These are phyloP conservation scores for Cucurbitaria berberidis DNA, from an alignment of 2,329 filamentous ascomycete species.

Conservation along the genomic window DNA sequence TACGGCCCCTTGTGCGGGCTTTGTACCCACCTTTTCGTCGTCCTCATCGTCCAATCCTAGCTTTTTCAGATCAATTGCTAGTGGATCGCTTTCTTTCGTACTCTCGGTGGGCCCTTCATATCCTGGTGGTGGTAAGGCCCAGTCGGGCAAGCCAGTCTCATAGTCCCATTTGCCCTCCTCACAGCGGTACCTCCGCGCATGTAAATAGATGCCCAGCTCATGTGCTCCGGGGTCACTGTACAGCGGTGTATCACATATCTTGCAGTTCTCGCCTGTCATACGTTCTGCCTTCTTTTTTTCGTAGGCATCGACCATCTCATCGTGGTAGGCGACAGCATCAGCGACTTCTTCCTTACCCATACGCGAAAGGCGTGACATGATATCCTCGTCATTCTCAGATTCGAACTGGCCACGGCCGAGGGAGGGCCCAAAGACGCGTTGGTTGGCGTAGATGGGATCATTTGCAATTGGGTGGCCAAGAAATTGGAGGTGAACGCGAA, in stretches of 20 bases:
- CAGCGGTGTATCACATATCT: conserved; percentile 81
- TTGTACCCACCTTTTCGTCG: not conserved
- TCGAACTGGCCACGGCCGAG: conserved; percentile 73
- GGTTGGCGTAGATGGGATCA: conserved; percentile 96
- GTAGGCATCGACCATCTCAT: conserved; percentile 90
- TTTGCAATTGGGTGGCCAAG: conserved; percentile 95
- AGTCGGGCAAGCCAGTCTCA: conserved; percentile 79
- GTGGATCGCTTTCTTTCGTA: conserved; percentile 55
- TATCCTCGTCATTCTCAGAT: conserved; percentile 81
- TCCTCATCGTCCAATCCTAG: conserved; percentile 45
- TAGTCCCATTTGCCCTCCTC: conserved; percentile 85
- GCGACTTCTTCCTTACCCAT: conserved; percentile 97
- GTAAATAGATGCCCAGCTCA: conserved; percentile 91
- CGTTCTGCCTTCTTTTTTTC: conserved; percentile 91
- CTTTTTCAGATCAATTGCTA: conserved; percentile 53
- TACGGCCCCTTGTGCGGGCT: not conserved
- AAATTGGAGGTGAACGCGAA: conserved; percentile 93
- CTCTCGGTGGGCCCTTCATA: conserved; percentile 73
- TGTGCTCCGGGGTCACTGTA: conserved; percentile 92
- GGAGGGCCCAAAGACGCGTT: conserved; percentile 83
- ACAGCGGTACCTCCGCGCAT: conserved; percentile 89
- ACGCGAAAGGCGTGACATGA: conserved; percentile 80
- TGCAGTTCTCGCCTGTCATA: conserved; percentile 84
- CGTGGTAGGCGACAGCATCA: conserved; percentile 89
- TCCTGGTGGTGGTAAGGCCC: conserved; percentile 82